Base-by-base conservation (phyloP, 495 filamentous ascomycete genomes). In the Podospora anserina region DNA sequence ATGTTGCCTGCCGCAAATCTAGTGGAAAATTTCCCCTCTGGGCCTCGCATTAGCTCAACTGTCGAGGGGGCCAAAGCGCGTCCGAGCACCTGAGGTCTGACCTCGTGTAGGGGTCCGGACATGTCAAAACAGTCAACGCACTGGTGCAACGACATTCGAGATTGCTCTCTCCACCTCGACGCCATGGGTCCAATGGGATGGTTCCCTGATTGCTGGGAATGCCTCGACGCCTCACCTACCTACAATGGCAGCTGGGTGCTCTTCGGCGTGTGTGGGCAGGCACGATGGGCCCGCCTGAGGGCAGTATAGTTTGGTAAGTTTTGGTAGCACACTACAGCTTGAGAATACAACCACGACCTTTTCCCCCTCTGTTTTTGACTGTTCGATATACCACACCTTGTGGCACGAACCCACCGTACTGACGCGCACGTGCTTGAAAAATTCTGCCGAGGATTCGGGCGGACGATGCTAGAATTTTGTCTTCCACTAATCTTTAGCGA, bases 61-160 rank as follows among this genome's bases (percentile, higher is more conserved):
- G 23, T 61, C 5, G 56, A 32, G 19, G 19, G 28, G 28, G 23
- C 59, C 59, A 27, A 61, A 61, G 59, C 59, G 59, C 23, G 59
- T 61, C 59, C 59, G 59, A 61, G 59, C 59, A 61, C 59, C 59
- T 61, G 59, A 20, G 7, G 7, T 13, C 23, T 16, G 23, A 18
- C 1, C 23, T 23, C 13, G 4, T 1, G 4, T 19, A 19, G 23
- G 23, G 20, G 20, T 23, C 20, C 0, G 20, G 6, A 20, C 55
- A 58, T 20, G 59, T 61, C 59, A 61, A 61, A 61, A 26, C 59
- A 32, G 58, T 61, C 58, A 61, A 61, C 23, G 58, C 58, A 32
- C 59, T 61, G 23, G 59, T 61, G 19, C 23, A 18, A 61, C 28
- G 5, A 28, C 23, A 32, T 18, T 27, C 20, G 6, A 61, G 18